Base-by-base conservation (phyloP, 495 filamentous ascomycete species). In the Parathielavia hyrcaniae region DNA sequence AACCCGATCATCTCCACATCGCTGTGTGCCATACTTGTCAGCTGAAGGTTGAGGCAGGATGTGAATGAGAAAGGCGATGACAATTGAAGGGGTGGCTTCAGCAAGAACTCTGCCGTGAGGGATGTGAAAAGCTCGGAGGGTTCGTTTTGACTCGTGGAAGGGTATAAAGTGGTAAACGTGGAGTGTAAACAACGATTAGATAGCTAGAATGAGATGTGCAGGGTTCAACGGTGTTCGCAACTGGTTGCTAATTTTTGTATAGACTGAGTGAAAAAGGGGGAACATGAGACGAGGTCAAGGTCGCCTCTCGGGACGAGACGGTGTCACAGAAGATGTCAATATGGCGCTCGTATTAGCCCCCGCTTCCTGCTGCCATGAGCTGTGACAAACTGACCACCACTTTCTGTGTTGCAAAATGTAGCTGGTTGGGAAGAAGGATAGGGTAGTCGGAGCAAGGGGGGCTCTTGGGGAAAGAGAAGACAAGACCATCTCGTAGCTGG, bases 301-400 rank as follows among this genome's bases (percentile, higher is more conserved):
- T 44, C 50, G 55, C 55, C 55, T 51, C 16, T 20, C 16, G n/a
- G 55, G 44, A 17, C 16, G 36, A 17, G 46, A 26, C 12, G 13
- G 47, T 50, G 55, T 19, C 17, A 50, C 30, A 14, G 44, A 44
- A 22, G 47, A 32, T 39, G 46, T 51, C 38, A 44, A 20, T 2
- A 36, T 35, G 38, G 16, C 11, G n/a, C 36, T 50, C 54, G 26
- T 36, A 26, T 51, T 45, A 57, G 55, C 30, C 5, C 16, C 26
- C 23, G 5, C 0, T 9, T 36, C 9, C 19, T 17, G 20, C 7
- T 13, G 22, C 14, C 14, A 6, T 5, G 6, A 34, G n/a, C 30
- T 32, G 4, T 9, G 36, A 40, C 13, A 20, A 40, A 30, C 40
- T 17, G 34, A 19, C 2, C 9, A 11, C 17, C 2, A 38, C 38